Evolutionary conservation across 352 stramenopile genomes (phyloP), one percentile per base, ranked within the genome.

Genomic region (Globisporangium paddicum): DNA sequence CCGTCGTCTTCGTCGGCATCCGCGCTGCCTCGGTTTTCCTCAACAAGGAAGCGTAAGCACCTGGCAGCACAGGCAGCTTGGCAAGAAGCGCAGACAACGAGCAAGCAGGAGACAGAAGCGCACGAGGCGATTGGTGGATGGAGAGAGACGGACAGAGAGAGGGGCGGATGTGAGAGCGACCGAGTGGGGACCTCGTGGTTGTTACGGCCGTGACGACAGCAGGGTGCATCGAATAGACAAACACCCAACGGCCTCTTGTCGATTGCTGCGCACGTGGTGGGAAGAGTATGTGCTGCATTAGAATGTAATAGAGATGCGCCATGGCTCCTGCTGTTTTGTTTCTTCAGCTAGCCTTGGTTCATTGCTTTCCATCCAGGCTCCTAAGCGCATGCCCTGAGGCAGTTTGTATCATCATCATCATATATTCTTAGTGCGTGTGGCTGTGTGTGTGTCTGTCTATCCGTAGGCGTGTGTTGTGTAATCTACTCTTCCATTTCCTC

Each of bases 1-100:
- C 79, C 18, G 53, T 85, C 46, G 68, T 91, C 13, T 90, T 93
- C 55, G 60, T 88, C 45, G 66, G 69, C 50, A 91, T 93, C 70
- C 84, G 84, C 64, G 78, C 75, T 9, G 79, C 80, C 16, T 90
- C 84, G 3, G 69, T 90, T 30, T 63, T 88, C 30, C 71, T 91
- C 35, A 91, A 89, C 75, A 68, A 80, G 54, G 70, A 89, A 26
- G 71, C 67, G 40, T 84, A 84, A 59, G 54, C 54, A 48, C 18
- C 1, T 5, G 2, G 0, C 3, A 21, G 38, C 3, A 18, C 8
- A 5, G n/a, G n/a, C n/a, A n/a, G 14, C n/a, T 32, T n/a, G 23
- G 56, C 19, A 40, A 14, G 16, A 50, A 16, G 23, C 5, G 5
- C 13, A 35, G 23, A 6, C 9, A 23, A 14, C 9, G 32, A 16